A percentile compares a stretch with the other conserved stretches of the same genome.
These are phyloP conservation scores for Tricharina praecox DNA, from an alignment of 495 filamentous ascomycete species.

Conservation along the genomic window DNA sequence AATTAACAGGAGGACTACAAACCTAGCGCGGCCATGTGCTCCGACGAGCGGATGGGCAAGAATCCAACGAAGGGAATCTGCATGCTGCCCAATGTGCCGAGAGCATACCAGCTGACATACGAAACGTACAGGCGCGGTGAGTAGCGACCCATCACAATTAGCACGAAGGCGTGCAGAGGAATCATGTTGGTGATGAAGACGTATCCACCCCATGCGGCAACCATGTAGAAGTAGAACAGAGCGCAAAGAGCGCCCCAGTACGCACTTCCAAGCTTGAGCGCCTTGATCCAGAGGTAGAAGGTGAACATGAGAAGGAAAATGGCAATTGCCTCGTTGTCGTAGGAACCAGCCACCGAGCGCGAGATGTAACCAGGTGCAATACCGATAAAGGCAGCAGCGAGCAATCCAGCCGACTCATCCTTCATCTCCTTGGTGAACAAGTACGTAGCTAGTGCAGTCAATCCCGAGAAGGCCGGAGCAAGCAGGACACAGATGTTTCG, in stretches of 20 bases:
- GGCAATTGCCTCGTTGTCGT: conserved; percentile 99
- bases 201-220: conserved; percentile 98
- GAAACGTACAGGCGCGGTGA: conserved; percentile 86
- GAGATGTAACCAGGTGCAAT: conserved; percentile 97
- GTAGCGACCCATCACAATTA: conserved; percentile 93
- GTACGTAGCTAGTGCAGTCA: conserved; percentile 88
- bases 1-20: no score
- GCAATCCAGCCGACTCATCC: conserved; percentile 80
- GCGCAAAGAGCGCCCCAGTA: conserved; percentile 92
- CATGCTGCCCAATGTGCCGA: conserved; percentile 96
- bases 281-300: conserved; percentile 98
- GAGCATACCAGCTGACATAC: conserved; percentile 94
- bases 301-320: conserved; percentile 98
- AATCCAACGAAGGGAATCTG: conserved; percentile 99
- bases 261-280: conserved; percentile 83
- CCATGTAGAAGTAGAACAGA: conserved; percentile 99
- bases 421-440: conserved; percentile 94
- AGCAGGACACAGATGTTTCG: conserved; percentile 96
- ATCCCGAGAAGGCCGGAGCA: conserved; percentile 84
- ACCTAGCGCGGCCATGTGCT: conserved; percentile 97
- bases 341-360: conserved; percentile 90
- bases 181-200: conserved; percentile 99
- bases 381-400: conserved; percentile 92
- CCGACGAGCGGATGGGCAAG: conserved; percentile 85
- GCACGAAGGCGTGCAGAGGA: conserved; percentile 85